A percentile compares a stretch with the other conserved stretches of the same genome.
Evolutionary conservation across 176 grass and related monocot genomes (phyloP).

Genomic region (Cymbopogon citratus): DNA sequence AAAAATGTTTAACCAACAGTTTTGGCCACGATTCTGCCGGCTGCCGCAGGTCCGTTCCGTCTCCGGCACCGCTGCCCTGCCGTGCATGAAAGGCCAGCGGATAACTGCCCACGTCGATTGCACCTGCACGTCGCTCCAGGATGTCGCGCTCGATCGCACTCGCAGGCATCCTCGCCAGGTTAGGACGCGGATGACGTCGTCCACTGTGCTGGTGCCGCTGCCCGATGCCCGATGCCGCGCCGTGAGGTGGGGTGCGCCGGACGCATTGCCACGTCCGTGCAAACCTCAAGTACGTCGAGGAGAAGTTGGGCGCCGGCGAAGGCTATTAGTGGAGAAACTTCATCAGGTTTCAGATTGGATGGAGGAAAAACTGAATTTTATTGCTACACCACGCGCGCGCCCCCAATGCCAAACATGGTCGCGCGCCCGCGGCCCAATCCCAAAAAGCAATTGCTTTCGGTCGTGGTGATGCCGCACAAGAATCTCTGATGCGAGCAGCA

Average conservation of each 20-base stretch:
- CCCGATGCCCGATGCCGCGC: too few relatives aligned
- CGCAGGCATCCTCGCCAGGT: neutral
- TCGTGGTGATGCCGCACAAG: neutral
- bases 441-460: neutral
- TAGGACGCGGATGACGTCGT: neutral
- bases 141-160: neutral
- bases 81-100: neutral
- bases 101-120: neutral
- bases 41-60: neutral
- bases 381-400: neutral
- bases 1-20: too few relatives aligned
- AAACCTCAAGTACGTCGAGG: too few relatives aligned
- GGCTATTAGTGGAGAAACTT: too few relatives aligned
- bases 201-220: neutral
- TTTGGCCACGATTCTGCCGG: neutral
- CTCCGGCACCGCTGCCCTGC: neutral
- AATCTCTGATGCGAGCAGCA: neutral
- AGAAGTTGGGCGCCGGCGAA: too few relatives aligned
- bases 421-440: neutral
- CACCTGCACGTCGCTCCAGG: neutral
- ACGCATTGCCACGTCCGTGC: too few relatives aligned
- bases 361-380: too few relatives aligned
- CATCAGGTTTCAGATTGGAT: too few relatives aligned
- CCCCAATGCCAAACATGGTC: neutral
- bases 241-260: too few relatives aligned